Percentiles rank a stretch among this genome's conserved stretches.
Evolutionary conservation across 2,329 filamentous ascomycete genomes (phyloP).

Genomic region (Fusarium nygamai): DNA sequence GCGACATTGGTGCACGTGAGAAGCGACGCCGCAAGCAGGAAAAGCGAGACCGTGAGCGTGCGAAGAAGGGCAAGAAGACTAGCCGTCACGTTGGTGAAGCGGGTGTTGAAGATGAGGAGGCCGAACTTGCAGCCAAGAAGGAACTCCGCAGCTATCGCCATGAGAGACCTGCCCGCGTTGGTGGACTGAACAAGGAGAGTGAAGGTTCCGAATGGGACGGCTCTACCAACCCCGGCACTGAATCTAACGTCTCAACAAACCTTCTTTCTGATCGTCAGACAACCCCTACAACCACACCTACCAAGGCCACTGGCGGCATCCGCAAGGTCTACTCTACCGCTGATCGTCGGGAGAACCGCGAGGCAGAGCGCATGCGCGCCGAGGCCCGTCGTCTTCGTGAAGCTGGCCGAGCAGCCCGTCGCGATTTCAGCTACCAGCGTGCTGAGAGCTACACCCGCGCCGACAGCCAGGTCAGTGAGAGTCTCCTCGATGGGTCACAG

Average conservation of each 20-base stretch:
- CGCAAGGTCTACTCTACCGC: constrained; percentile 71
- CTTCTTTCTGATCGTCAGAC: constrained; percentile 67
- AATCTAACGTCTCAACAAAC: constrained; percentile 71
- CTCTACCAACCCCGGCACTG: constrained; percentile 69
- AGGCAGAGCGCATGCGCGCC: constrained; percentile 63
- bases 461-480: constrained; percentile 44
- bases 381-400: constrained; percentile 67
- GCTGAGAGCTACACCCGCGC: constrained; percentile 37
- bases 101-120: constrained; percentile 70
- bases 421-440: constrained; percentile 66
- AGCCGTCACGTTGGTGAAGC: constrained; percentile 64
- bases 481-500: constrained; percentile 46
- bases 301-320: constrained; percentile 55
- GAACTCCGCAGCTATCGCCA: constrained; percentile 86
- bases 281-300: constrained; percentile 65
- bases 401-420: constrained; percentile 57
- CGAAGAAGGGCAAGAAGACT: constrained; percentile 57
- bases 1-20: constrained; percentile 65
- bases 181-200: constrained; percentile 84
- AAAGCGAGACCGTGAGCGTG: constrained; percentile 54
- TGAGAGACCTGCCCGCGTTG: constrained; percentile 86
- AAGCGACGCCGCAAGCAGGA: constrained; percentile 64
- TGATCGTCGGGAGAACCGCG: constrained; percentile 62
- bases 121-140: constrained; percentile 70
- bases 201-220: constrained; percentile 86